Evolutionary conservation across 768 basidiomycete genomes (phyloP), one percentile per base, ranked within the genome.

Genomic region (Agrocybe pediades): DNA sequence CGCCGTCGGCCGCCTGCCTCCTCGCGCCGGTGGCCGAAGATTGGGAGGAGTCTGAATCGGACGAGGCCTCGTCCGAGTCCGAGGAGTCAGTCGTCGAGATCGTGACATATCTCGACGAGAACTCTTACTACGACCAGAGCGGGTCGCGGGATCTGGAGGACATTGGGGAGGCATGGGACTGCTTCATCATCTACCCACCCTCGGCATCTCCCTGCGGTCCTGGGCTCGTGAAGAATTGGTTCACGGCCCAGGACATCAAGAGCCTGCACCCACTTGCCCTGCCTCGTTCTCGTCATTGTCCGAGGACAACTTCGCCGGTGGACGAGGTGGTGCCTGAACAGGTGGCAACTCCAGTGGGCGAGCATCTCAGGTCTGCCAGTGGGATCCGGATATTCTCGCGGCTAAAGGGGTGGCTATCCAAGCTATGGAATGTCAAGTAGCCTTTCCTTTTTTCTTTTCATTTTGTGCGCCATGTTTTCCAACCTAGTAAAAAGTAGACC

Each of bases 371-470:
- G 41, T n/a, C n/a, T n/a, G n/a, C 48, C 27, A 53, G 55, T 30
- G 56, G 58, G 3, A 52, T 54, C 5, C 54, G 60, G 3, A 16
- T 61, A 17, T n/a, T 57, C 15, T 57, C 56, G 29, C 61, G 58
- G 45, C 29, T 58, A 29, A 61, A 57, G 44, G 43, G 47, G 33
- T 62, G 62, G 62, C 21, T 58, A 26, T 51, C 58, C 9, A 55
- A 53, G 36, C 19, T 58, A 19, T 58, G 59, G 58, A 49, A n/a
- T n/a, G n/a, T n/a, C n/a, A n/a, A n/a, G n/a, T n/a, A n/a, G n/a
- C n/a, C n/a, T n/a, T n/a, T n/a, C n/a, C n/a, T n/a, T n/a, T n/a
- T n/a, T n/a, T n/a, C n/a, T n/a, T n/a, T n/a, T n/a, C n/a, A n/a
- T n/a, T n/a, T n/a, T n/a, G n/a, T n/a, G n/a, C n/a, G n/a, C n/a